Evolutionary conservation across 768 basidiomycete species (phyloP).

Genomic region (Naganishia kalamii): DNA sequence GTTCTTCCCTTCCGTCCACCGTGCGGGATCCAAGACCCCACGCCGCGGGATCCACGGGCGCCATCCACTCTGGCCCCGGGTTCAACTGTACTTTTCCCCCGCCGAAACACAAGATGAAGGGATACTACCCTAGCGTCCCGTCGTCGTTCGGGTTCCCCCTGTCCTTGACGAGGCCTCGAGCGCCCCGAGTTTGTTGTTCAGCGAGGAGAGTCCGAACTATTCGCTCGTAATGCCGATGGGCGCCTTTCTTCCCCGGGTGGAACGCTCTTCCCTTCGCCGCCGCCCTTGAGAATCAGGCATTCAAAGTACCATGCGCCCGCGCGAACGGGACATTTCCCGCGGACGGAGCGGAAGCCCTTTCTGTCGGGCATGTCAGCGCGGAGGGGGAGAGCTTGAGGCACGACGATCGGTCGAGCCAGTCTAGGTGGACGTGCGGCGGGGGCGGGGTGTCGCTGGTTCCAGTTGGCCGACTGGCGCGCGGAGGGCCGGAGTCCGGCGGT

Average conservation of each 20-base stretch:
- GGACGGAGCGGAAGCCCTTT: constrained; percentile 85
- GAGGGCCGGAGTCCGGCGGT: constrained; percentile 34
- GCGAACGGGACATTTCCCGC: constrained; percentile 80
- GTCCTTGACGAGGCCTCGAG: constrained; percentile 41
- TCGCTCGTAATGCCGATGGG: neutral
- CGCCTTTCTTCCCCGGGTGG: neutral
- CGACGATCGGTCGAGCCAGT: constrained; percentile 40
- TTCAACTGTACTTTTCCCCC: constrained; percentile 77
- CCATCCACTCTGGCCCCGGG: constrained; percentile 68
- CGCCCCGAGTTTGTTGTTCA: constrained; percentile 61
- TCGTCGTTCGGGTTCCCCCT: constrained; percentile 82
- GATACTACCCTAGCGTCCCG: constrained; percentile 90
- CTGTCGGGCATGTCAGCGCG: constrained; percentile 53
- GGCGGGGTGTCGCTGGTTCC: too few species aligned
- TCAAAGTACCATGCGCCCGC: constrained; percentile 95
- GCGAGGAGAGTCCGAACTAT: constrained; percentile 46
- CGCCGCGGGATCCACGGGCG: constrained; percentile 28
- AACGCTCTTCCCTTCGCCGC: constrained; percentile 22
- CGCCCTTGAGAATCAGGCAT: constrained; percentile 60
- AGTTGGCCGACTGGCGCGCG: neutral
- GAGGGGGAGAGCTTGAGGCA: constrained; percentile 38
- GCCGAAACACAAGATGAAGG: constrained; percentile 88
- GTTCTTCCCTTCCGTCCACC: constrained; percentile 4
- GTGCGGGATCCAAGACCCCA: constrained; percentile 30
- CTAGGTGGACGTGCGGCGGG: constrained; percentile 37